Evolutionary conservation across 208 protist species (phyloP), one percentile per base, ranked within the genome.

Genomic region (Crithidia bombi): DNA sequence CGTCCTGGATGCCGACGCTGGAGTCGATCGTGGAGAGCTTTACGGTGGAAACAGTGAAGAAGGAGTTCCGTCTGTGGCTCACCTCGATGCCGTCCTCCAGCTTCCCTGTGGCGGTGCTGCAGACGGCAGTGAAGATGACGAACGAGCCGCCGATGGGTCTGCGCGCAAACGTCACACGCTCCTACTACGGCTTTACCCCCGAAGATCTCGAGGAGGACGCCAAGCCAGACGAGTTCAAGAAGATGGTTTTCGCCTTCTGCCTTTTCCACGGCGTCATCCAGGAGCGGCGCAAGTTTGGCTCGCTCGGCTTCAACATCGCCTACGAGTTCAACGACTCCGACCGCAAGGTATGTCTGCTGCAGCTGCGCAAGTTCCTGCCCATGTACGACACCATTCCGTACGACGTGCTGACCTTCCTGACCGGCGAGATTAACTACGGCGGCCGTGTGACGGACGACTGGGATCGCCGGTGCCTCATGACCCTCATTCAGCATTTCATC

Each of bases 81-180:
- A 99, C 98, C 17, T 98, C 96, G 21, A 98, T 99, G 96, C 98
- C 98, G 14, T 96, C 92, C 19, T 49, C 79, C 23, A 84, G 78
- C 15, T 99, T 99, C 87, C 98, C 98, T n/a, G 97, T 99, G 21
- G 78, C 96, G 9, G 98, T 99, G 69, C 81, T 99, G 77, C 97
- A 99, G 77, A 97, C 96, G 50, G 85, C 96, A 23, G 91, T 99
- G 59, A 99, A 99, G 87, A 98, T 99, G 93, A 99, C 98, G 25
- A 99, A 99, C 77, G 98, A 99, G 83, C 98, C 98, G n/a, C 98
- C 98, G 28, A 98, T 97, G 86, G 97, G 97, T 14, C 80, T 99
- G 41, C 92, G 97, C 43, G 90, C 97, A 5, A 99, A 99, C 78
- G 81, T 99, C 54, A 91, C 94, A 19, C 83, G 96, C 11, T 98